Conservation (phyloP, 306 rosid genomes). For the Quercus agrifolia region DNA sequence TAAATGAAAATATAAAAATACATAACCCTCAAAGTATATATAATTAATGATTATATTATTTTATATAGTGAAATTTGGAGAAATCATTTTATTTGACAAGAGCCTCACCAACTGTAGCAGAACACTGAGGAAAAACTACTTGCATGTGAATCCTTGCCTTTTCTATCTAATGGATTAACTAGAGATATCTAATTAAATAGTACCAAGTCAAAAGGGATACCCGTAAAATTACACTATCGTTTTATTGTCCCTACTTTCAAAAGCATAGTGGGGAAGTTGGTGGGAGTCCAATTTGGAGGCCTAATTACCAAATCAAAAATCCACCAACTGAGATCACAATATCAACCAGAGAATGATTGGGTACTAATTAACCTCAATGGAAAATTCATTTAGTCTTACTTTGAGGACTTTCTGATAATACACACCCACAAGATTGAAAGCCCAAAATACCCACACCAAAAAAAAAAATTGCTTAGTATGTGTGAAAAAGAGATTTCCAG, state of each 20-base stretch:
- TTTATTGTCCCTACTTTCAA: neutral
- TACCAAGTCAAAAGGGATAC: neutral
- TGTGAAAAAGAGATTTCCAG: neutral
- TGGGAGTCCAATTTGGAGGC: constrained; percentile 17
- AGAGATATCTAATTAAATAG: neutral
- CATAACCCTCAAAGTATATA: neutral
- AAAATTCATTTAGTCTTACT: neutral
- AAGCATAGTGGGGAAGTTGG: constrained; percentile 8
- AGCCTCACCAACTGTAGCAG: neutral
- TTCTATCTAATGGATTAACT: neutral
- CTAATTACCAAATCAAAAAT: neutral
- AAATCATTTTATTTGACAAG: neutral
- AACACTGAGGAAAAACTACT: neutral
- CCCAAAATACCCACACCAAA: neutral
- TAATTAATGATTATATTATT: too few species aligned
- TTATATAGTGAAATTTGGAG: neutral
- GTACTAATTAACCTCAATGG: neutral
- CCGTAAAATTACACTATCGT: neutral
- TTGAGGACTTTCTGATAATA: neutral
- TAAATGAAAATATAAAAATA: neutral
- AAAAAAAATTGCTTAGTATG: neutral
- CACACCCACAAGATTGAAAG: neutral
- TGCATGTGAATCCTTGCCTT: neutral
- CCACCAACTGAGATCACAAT: neutral
- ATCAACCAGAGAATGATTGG: constrained; percentile 13